Conservation (phyloP, 129 eudicot species). For the Pseudognaphalium luteoalbum region DNA sequence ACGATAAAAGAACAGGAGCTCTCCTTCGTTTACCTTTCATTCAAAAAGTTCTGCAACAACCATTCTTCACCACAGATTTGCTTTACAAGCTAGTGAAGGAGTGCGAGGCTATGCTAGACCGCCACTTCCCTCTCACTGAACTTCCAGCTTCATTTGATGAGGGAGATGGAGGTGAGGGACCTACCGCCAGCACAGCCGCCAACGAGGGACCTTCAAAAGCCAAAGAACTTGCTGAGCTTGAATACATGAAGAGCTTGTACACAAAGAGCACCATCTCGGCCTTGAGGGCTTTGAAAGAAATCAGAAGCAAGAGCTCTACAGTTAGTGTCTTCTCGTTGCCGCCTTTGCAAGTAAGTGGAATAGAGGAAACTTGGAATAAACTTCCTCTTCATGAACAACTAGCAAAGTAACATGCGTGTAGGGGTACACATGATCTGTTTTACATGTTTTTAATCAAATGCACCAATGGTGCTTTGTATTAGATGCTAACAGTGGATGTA, state of each 20-base stretch:
- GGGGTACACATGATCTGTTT: not conserved
- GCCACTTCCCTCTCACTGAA: conserved; percentile 48
- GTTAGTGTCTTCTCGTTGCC: conserved; percentile 88
- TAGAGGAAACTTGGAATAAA: conserved; percentile 72
- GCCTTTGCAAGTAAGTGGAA: conserved; percentile 63
- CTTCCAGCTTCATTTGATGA: conserved; percentile 30
- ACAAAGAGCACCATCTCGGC: conserved; percentile 82
- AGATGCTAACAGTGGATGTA: conserved; percentile 42
- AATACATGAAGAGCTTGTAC: conserved; percentile 74
- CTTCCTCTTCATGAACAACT: conserved; percentile 65
- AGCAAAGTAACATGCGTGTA: conserved; percentile 52
- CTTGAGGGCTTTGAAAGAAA: conserved; percentile 69
- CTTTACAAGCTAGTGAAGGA: conserved; percentile 86
- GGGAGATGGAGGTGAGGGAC: conserved; percentile 17
- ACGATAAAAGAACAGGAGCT: conserved; percentile 90
- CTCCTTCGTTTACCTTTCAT: conserved; percentile 88
- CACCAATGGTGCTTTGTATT: conserved; percentile 26
- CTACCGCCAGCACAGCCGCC: conserved; percentile 35
- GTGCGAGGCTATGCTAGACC: conserved; percentile 79
- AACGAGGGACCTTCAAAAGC: conserved; percentile 34
- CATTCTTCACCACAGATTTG: conserved; percentile 86
- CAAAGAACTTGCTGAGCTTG: conserved; percentile 71
- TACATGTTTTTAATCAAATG: conserved; percentile 15
- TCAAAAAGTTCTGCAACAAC: conserved; percentile 86
- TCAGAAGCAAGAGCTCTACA: conserved; percentile 82